Evolutionary conservation across 306 rosid species (phyloP), one percentile per base, ranked within the genome.

Genomic region (Glycine latifolia): DNA sequence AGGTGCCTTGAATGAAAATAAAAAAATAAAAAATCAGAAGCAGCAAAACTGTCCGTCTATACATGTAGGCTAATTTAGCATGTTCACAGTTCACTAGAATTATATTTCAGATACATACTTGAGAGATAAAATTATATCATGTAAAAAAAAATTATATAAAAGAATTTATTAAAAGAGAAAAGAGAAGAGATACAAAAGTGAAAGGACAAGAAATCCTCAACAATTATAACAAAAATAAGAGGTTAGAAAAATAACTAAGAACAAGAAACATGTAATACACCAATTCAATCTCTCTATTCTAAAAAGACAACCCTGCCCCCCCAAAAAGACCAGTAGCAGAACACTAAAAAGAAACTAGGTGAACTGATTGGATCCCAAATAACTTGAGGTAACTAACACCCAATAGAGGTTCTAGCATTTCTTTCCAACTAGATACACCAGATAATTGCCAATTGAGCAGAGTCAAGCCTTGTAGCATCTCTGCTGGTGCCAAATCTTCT

Each of bases 1-100:
- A 46, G 62, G 60, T 74, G 73, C 55, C 52, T 10, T 72, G 58
- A n/a, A 67, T 68, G 59, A 44, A 48, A 44, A 48, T 20, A 48
- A 48, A 6, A 17, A 44, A 44, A 44, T n/a, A 44, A 48, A 26
- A 26, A 26, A 26, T 26, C 31, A 26, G 58, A 26, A 44, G 33
- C 7, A 10, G 10, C 1, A 12, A 68, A 58, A 37, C 15, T 31
- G 14, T 74, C 43, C 10, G 15, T 41, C 13, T 41, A 33, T 67
- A 52, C 33, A 61, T 9, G 44, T 41, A 11, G 1, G 16, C 14
- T 55, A 84, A 80, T 77, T 71, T 80, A 69, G 65, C 56, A 53
- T 46, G 82, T 50, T 16, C 71, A 53, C 49, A 58, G 35, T 58
- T 8, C 37, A 17, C 37, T 26, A 2, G 31, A 26, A 26, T 26